phyloP scores from a whole-genome alignment of 2,329 filamentous ascomycete genomes.

The Penicillium carneum region DNA sequence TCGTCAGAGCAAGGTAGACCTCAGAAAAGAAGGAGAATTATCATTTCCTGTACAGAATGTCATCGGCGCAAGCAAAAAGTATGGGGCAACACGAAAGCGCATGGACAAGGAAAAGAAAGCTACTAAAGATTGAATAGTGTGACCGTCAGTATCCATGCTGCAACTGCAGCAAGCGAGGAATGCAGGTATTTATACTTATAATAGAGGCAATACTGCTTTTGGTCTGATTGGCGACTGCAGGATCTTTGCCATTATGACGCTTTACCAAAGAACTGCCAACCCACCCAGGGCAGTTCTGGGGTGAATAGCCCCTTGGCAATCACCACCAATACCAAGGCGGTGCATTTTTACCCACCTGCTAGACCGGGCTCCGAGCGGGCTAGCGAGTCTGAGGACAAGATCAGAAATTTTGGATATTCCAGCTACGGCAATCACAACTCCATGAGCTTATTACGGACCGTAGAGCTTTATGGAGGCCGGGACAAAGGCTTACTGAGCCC shows the following conservation, averaged over 20 bases:
- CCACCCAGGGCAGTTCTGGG: conserved; percentile 1
- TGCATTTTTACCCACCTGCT: not conserved
- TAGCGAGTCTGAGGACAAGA: conserved; percentile 8
- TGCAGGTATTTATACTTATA: conserved; percentile 18
- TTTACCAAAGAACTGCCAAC: conserved; percentile 7
- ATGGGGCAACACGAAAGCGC: not conserved
- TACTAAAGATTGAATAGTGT: conserved; percentile 19
- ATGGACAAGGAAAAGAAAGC: not conserved
- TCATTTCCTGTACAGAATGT: not conserved
- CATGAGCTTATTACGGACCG: conserved; percentile 24
- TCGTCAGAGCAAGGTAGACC: not conserved
- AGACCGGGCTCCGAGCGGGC: not conserved
- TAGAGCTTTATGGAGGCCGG: conserved; percentile 10
- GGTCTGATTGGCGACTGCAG: conserved; percentile 6
- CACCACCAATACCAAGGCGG: not conserved
- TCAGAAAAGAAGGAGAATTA: not conserved
- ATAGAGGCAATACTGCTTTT: not conserved
- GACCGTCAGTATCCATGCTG: conserved; percentile 29
- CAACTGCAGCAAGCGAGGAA: conserved; percentile 30
- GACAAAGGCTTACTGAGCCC: not conserved
- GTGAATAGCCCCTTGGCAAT: not conserved
- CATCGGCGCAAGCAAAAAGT: not conserved
- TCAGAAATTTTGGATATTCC: conserved; percentile 27
- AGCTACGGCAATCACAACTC: conserved; percentile 21
- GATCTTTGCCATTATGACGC: conserved; percentile 28